These are phyloP conservation scores for Fusarium sp. DNA, from an alignment of 2,329 filamentous ascomycete genomes.

Conservation along the genomic window DNA sequence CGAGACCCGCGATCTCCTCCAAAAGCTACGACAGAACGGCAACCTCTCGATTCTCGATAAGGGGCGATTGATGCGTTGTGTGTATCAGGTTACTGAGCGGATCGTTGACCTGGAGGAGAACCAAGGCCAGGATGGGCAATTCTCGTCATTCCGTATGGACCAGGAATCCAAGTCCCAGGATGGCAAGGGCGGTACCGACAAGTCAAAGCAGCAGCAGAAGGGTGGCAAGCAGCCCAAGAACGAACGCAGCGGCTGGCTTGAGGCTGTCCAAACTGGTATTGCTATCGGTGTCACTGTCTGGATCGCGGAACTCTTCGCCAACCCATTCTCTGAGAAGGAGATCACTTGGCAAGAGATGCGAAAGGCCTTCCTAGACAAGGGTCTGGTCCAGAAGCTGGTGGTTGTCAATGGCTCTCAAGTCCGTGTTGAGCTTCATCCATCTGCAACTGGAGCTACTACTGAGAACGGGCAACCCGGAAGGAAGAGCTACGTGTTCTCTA, in stretches of 20 bases:
- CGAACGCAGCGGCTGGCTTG: constrained; percentile 53
- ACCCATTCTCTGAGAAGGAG: constrained; percentile 68
- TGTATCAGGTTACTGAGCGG: constrained; percentile 54
- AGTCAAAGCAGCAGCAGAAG: constrained; percentile 49
- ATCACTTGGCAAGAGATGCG: constrained; percentile 99
- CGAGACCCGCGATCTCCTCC: constrained; percentile 71
- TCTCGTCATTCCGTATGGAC: constrained; percentile 41
- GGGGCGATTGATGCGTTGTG: constrained; percentile 53
- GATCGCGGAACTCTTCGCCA: constrained; percentile 57
- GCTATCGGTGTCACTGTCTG: constrained; percentile 67
- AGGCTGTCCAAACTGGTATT: constrained; percentile 53
- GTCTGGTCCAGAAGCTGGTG: constrained; percentile 92
- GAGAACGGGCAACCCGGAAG: constrained; percentile 43
- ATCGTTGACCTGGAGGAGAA: constrained; percentile 49
- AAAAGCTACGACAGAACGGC: constrained; percentile 68
- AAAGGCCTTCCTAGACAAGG: constrained; percentile 94
- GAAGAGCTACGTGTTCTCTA: constrained; percentile 85
- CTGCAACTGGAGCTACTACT: constrained; percentile 61
- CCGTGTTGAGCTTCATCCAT: constrained; percentile 81
- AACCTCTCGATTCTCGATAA: constrained; percentile 59
- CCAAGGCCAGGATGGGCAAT: constrained; percentile 34
- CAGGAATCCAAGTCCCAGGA: constrained; percentile 41
- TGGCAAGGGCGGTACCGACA: constrained; percentile 41
- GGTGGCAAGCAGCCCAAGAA: constrained; percentile 52
- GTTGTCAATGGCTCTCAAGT: constrained; percentile 79